phyloP scores from a whole-genome alignment of 1,284 basidiomycete species.

The Rhodotorula sp. region DNA sequence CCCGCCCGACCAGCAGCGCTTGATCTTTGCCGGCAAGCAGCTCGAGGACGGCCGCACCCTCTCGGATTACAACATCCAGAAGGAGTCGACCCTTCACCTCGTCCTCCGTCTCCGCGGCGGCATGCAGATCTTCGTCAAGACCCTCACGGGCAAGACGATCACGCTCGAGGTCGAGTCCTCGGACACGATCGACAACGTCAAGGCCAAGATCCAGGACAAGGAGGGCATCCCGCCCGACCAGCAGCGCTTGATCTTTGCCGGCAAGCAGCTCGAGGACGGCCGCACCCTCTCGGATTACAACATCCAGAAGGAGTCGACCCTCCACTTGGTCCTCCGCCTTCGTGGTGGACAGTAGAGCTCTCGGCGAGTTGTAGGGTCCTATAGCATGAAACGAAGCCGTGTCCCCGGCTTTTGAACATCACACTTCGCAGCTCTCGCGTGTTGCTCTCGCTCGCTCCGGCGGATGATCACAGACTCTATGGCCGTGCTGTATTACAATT shows the following conservation, averaged over 20 bases:
- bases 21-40: too few relatives aligned
- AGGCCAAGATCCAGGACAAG: slow-evolving; percentile 67
- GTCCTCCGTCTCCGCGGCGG: slow-evolving; percentile 96
- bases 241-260: slow-evolving; percentile 85
- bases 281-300: too few relatives aligned
- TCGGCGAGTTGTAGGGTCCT: not conserved
- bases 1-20: too few relatives aligned
- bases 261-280: slow-evolving; percentile 95
- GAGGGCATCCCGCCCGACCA: slow-evolving; percentile 70
- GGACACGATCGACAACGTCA: slow-evolving; percentile 71
- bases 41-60: too few relatives aligned
- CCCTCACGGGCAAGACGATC: slow-evolving; percentile 58
- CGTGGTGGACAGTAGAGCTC: slow-evolving; percentile 27
- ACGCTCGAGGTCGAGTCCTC: slow-evolving; percentile 83
- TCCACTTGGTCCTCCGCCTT: slow-evolving; percentile 83
- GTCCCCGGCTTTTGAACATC: not conserved
- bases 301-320: slow-evolving; percentile 94
- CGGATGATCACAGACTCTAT: too few relatives aligned
- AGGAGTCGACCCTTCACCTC: slow-evolving; percentile 91
- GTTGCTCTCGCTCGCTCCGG: too few relatives aligned
- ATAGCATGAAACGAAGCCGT: not conserved
- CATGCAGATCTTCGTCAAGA: slow-evolving; percentile 91
- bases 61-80: too few relatives aligned
- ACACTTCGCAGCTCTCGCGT: too few relatives aligned
- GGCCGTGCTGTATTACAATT: too few relatives aligned